phyloP scores from a whole-genome alignment of 2,329 filamentous ascomycete genomes.

The Sporothrix dimorphospora region DNA sequence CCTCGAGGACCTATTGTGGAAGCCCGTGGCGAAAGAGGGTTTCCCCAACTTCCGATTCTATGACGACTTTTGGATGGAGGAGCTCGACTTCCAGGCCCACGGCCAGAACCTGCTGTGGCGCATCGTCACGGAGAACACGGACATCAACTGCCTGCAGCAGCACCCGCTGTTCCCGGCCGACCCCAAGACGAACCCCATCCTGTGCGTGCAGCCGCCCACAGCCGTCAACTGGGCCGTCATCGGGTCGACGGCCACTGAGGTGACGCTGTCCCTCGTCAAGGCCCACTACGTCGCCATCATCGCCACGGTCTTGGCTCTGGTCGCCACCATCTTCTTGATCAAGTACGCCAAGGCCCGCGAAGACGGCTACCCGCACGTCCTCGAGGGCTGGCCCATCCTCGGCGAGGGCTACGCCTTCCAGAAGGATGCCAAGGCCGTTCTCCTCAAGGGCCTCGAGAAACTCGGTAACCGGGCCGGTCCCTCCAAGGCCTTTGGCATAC shows the following conservation, averaged over 20 bases:
- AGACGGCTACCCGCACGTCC: conserved; percentile 16
- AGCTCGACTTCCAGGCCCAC: conserved; percentile 32
- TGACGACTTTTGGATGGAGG: conserved; percentile 31
- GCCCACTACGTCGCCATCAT: neutral
- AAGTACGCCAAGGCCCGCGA: neutral
- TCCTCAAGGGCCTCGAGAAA: conserved; percentile 10
- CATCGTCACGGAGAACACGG: conserved; percentile 32
- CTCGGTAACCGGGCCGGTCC: conserved; percentile 7
- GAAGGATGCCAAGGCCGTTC: conserved; percentile 19
- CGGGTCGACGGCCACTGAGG: conserved; percentile 3
- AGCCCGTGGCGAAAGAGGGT: conserved; percentile 21
- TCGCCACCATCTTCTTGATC: neutral
- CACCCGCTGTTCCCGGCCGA: conserved; percentile 32
- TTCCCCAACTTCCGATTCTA: conserved; percentile 33
- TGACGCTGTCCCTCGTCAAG: conserved; percentile 18
- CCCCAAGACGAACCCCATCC: conserved; percentile 30
- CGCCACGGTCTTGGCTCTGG: neutral
- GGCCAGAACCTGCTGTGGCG: conserved; percentile 33
- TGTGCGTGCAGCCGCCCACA: conserved; percentile 21
- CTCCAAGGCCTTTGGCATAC: conserved; percentile 27
- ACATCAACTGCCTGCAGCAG: conserved; percentile 32
- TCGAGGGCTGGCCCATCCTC: conserved; percentile 24
- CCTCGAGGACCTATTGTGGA: conserved; percentile 33
- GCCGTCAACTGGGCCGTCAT: conserved; percentile 5
- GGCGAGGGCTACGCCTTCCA: conserved; percentile 27